A percentile compares a stretch with the other conserved stretches of the same genome.
Conservation (phyloP, 352 stramenopile genomes). For the Peronospora belbahrii region DNA sequence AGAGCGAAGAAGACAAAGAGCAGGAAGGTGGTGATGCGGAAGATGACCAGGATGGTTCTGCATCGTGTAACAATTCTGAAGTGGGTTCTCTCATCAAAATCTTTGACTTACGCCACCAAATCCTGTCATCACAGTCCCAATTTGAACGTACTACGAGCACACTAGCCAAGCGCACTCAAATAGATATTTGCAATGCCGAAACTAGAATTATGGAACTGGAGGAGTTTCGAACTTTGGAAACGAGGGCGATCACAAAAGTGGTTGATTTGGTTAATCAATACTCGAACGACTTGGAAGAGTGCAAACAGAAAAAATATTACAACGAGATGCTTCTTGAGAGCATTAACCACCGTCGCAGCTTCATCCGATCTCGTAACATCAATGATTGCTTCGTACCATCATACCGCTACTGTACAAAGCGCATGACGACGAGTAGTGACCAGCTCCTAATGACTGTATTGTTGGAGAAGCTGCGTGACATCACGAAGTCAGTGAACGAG, state of each 20-base stretch:
- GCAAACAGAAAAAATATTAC: constrained; percentile 44
- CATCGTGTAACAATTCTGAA: constrained; percentile 33
- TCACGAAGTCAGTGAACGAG: constrained; percentile 55
- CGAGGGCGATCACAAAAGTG: constrained; percentile 39
- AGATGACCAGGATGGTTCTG: constrained; percentile 8
- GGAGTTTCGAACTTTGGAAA: constrained; percentile 34
- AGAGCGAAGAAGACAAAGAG: constrained; percentile 22
- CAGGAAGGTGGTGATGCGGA: constrained; percentile 11
- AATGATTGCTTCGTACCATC: constrained; percentile 58
- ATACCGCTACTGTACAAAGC: constrained; percentile 55
- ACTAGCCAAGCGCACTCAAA: constrained; percentile 47
- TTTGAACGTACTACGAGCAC: constrained; percentile 52
- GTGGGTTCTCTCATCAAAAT: constrained; percentile 62
- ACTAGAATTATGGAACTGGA: constrained; percentile 56
- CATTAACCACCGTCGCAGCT: constrained; percentile 53
- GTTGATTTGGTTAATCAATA: constrained; percentile 50
- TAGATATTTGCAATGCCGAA: constrained; percentile 44
- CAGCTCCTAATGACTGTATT: constrained; percentile 67
- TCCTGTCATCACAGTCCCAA: constrained; percentile 57
- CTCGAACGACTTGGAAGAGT: constrained; percentile 41
- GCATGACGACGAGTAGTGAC: constrained; percentile 64
- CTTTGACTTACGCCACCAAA: constrained; percentile 67
- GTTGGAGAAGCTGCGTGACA: constrained; percentile 55
- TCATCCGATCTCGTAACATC: constrained; percentile 55
- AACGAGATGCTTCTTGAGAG: constrained; percentile 57